Evolutionary conservation across 2,329 filamentous ascomycete species (phyloP), one percentile per base, ranked within the genome.

Genomic region (Xenosphaeropsis pyriputrescens): DNA sequence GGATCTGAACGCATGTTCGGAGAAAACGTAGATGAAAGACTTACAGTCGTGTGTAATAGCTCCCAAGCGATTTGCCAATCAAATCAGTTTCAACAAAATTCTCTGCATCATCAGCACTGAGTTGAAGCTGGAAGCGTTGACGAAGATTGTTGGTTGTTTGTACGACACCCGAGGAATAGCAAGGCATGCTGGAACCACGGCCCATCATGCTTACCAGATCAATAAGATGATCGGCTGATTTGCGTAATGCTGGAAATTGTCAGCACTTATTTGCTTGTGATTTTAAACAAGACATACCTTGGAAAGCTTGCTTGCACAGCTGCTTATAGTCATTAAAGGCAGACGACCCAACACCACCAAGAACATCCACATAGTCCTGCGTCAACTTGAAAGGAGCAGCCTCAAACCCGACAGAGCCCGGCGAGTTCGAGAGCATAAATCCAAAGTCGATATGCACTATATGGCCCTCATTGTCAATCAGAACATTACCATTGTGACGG

Each of bases 371-470:
- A 53, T 91, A 91, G 52, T 91, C 84, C 45, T 86, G 75, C 2
- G 84, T 88, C 18, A 91, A 65, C 62, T 91, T 91, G 60, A 91
- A 91, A 1, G 84, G 84, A 4, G 84, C 84, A 12, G 84, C 84
- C 59, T 91, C 84, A 50, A 91, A 91, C 2, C 82, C 83, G 53
- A 91, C 83, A 7, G 77, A 81, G 0, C 84, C 84, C 0, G 84
- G 84, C 1, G 82, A 86, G 57, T 91, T 91, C 34, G 81, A 88
- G 26, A 91, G 65, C 81, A 91, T 89, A 56, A 91, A 91, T 39
- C 84, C 84, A 57, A 91, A 91, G 57, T 91, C 84, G 43, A 91
- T 91, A 54, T 91, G 84, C 43, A 91, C 77, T 40, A 89, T 86
- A 53, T 91, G 84, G 8, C 84, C 84, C 55, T 85, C 79, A 50